phyloP scores from a whole-genome alignment of 164 flowering plant species.

The Tetracentron sinense region DNA sequence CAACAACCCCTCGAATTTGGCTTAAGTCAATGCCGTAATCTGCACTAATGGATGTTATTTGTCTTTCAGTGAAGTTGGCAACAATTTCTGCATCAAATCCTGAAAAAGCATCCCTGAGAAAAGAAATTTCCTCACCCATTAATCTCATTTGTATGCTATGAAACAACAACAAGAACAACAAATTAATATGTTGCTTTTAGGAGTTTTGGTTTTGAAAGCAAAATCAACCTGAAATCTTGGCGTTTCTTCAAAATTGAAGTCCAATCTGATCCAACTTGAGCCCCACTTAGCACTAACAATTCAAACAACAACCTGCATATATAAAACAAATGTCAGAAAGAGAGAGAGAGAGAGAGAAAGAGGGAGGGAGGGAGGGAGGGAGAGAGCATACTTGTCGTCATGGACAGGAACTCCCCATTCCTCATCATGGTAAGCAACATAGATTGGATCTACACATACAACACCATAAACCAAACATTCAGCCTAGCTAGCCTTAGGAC shows the following conservation, averaged over 20 bases:
- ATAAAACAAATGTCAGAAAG: neutral
- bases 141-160: neutral
- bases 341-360: constrained; percentile 19
- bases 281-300: constrained; percentile 67
- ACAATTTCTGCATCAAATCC: constrained; percentile 70
- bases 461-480: neutral
- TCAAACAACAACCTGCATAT: constrained; percentile 71
- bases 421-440: constrained; percentile 86
- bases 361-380: constrained; percentile 13
- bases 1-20: constrained; percentile 69
- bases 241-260: constrained; percentile 80
- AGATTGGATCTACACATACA: constrained; percentile 59
- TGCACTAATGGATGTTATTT: constrained; percentile 45
- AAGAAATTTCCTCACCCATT: neutral
- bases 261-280: constrained; percentile 95
- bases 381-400: constrained; percentile 65
- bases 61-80: constrained; percentile 54
- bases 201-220: neutral
- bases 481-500: neutral
- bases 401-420: constrained; percentile 97
- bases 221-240: constrained; percentile 55
- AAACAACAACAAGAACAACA: too few species aligned
- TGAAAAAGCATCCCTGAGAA: constrained; percentile 67
- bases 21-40: constrained; percentile 57
- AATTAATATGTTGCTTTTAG: neutral